Conservation (phyloP, 73 alveolate species). For the Paramecium pentaurelia region DNA sequence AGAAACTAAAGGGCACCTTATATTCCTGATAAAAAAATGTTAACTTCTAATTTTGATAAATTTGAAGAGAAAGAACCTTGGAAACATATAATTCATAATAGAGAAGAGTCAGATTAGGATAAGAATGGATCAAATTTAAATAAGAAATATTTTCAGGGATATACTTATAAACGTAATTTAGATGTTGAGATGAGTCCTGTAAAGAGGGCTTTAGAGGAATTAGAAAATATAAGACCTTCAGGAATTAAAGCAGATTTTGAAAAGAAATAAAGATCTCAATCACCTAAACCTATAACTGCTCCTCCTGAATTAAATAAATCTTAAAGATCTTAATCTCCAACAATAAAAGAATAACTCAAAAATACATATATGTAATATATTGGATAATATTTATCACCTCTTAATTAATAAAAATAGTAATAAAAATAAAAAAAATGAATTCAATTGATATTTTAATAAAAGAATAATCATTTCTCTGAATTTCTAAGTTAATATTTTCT, state of each 20-base stretch:
- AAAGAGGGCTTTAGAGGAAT: conserved; percentile 48
- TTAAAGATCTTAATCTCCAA: conserved; percentile 24
- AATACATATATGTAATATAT: conserved; percentile 1
- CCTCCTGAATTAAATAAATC: not conserved
- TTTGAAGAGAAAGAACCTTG: conserved; percentile 84
- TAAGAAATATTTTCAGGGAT: conserved; percentile 69
- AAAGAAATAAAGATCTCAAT: conserved; percentile 14
- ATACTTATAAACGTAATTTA: conserved; percentile 75
- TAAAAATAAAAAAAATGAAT: not conserved
- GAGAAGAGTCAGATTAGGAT: conserved; percentile 59
- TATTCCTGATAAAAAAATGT: conserved; percentile 73
- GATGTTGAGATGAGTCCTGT: conserved; percentile 68
- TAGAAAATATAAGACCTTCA: conserved; percentile 46
- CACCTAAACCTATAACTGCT: not conserved
- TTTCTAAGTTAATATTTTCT: conserved; percentile 30
- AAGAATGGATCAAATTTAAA: not conserved
- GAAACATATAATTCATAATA: conserved; percentile 57
- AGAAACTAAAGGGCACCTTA: conserved; percentile 70
- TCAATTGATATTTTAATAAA: not conserved
- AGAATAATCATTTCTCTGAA: conserved; percentile 38
- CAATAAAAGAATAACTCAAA: conserved; percentile 29
- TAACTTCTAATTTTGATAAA: conserved; percentile 71
- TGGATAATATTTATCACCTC: conserved; percentile 26
- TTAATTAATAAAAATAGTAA: not conserved
- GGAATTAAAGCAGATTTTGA: conserved; percentile 20